Conservation (phyloP, 148 eudicot species). For the Nyssa sinensis region DNA sequence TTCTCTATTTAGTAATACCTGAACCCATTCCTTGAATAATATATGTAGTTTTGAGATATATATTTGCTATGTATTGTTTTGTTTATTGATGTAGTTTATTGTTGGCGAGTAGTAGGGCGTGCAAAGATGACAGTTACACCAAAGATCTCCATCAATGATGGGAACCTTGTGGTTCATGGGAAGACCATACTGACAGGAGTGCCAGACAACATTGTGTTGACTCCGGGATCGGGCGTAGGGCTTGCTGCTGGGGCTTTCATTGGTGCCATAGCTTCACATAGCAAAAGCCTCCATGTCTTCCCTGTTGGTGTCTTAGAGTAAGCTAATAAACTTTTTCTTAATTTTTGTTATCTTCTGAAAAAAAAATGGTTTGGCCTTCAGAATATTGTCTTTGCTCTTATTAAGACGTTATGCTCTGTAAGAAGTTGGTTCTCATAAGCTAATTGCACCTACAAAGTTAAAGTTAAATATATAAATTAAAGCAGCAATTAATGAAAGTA, state of each 20-base stretch:
- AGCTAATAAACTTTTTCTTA: conserved; percentile 20
- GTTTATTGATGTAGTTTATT: conserved; percentile 22
- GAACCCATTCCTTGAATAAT: no score
- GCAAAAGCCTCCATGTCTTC: conserved; percentile 80
- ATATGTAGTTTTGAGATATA: no score
- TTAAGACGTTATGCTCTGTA: no score
- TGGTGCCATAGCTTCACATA: conserved; percentile 61
- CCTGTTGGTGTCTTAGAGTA: conserved; percentile 88
- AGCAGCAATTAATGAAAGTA: no score
- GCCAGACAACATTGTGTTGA: conserved; percentile 70
- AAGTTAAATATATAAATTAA: no score
- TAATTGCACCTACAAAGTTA: no score
- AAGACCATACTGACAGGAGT: conserved; percentile 76
- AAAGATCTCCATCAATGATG: conserved; percentile 53
- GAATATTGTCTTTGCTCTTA: neutral
- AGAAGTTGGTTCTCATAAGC: no score
- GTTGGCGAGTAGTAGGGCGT: conserved; percentile 15
- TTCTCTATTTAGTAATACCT: no score
- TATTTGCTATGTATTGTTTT: neutral
- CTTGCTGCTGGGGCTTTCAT: conserved; percentile 65
- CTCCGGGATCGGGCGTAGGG: conserved; percentile 63
- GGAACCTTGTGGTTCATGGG: conserved; percentile 81
- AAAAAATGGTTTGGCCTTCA: no score
- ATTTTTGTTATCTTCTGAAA: neutral
- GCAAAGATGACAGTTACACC: conserved; percentile 75